These are phyloP conservation scores for Aureobasidium sp. DNA, from an alignment of 2,329 filamentous ascomycete species.

Conservation along the genomic window DNA sequence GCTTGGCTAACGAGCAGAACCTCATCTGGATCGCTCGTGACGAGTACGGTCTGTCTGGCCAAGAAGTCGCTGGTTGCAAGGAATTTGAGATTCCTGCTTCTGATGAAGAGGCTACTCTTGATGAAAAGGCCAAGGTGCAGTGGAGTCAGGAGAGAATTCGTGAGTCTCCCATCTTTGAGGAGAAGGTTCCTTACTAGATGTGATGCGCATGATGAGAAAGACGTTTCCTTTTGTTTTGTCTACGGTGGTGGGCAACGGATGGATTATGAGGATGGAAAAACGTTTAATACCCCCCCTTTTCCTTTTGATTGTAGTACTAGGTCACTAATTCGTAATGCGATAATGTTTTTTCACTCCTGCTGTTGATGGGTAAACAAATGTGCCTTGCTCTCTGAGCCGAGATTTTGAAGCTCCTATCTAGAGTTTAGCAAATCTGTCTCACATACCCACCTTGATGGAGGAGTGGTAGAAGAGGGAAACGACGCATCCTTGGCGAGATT, in stretches of 20 bases:
- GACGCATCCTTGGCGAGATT: too few relatives aligned
- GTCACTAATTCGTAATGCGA: conserved; percentile 13
- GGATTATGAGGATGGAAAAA: too few relatives aligned
- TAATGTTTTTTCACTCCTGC: neutral
- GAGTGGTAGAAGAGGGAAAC: too few relatives aligned
- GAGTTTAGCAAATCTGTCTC: too few relatives aligned
- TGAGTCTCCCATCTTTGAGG: conserved; percentile 49
- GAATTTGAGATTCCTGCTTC: conserved; percentile 46
- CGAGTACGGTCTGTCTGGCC: conserved; percentile 45
- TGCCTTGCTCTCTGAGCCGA: too few relatives aligned
- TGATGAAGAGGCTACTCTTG: conserved; percentile 49
- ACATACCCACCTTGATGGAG: too few relatives aligned
- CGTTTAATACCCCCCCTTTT: neutral
- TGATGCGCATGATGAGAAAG: neutral
- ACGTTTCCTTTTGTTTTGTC: too few relatives aligned
- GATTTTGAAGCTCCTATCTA: too few relatives aligned
- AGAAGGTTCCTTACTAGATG: conserved; percentile 21
- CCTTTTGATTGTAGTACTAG: neutral
- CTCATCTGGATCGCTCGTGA: conserved; percentile 53
- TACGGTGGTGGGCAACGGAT: too few relatives aligned
- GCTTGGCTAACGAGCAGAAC: conserved; percentile 46
- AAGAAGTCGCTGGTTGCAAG: conserved; percentile 46
- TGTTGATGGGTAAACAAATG: neutral
- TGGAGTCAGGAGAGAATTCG: conserved; percentile 48
- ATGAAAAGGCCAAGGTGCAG: conserved; percentile 49